Base-by-base conservation (phyloP, 2,329 filamentous ascomycete species). In the Nigrospora oryzae region DNA sequence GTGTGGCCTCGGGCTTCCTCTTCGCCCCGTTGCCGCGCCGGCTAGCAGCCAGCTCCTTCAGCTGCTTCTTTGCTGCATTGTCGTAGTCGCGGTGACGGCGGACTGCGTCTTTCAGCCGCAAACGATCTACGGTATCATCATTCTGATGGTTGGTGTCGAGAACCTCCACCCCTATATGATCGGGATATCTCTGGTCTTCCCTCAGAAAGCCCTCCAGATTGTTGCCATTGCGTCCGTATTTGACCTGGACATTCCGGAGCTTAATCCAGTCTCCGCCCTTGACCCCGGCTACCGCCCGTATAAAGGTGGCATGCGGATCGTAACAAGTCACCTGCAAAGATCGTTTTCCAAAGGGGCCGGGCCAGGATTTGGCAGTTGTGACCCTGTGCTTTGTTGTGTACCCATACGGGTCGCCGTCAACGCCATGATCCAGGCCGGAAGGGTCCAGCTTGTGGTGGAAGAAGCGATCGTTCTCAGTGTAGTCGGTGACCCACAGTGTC, bases 401-500 rank as follows among this genome's bases (percentile, higher is more conserved):
- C n/a, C 71, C 74, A 48, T 67, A 77, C 0, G 67, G 61, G 52
- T 84, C 78, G 4, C 75, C 75, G 39, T 79, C 73, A 36, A 63
- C 64, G 5, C 60, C 57, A 4, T 49, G 60, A 6, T 53, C 44
- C 4, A 52, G 53, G 7, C 60, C 59, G 1, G 60, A 52, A 16
- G 49, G 55, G 19, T 59, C 57, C 47, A 55, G 63, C 11, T 56
- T 54, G 40, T 66, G 79, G 33, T 80, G 63, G 51, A 74, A 83
- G 46, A 96, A 81, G 1, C 56, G 48, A 0, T 69, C 56, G 55
- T 96, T 88, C 42, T 77, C 66, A 0, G 89, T 94, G 61, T 90
- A 95, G 62, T 96, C 90, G 0, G 86, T 85, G 15, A 95, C 67
- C 69, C 89, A 89, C 0, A 95, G 51, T 5, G 79, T 77, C 12